Evolutionary conservation across 306 rosid genomes (phyloP), one percentile per base, ranked within the genome.

Genomic region (Heteromeles arbutifolia): DNA sequence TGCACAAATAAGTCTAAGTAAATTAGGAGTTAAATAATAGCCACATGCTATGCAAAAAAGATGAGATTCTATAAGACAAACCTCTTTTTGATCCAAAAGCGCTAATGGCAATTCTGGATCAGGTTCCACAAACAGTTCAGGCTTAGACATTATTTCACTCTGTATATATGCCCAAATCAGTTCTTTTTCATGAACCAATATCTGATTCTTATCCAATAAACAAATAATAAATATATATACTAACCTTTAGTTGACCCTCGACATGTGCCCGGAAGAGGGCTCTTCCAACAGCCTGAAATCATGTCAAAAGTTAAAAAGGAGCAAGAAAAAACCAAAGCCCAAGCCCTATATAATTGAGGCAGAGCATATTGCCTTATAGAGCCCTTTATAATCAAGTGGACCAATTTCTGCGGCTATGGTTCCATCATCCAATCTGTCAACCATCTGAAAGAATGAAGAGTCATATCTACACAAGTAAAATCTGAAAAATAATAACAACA

Each of bases 81-180:
- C 98, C 96, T 95, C 98, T 72, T 95, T 95, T 80, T 95, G 98
- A 83, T 95, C 98, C 92, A 95, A 81, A 78, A 95, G 90, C 22
- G 97, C 93, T 76, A 95, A 76, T 71, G 98, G 98, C 81, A 95
- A 85, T 34, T 89, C 90, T 8, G 96, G 98, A 82, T 95, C 98
- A 69, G 97, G 98, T 86, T 89, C 88, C 73, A 95, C 98, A 83
- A 90, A 95, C 79, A 84, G 92, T 85, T 92, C 98, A 11, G 98
- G 98, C 84, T 90, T 95, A 61, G 98, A 89, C 96, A 90, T 95
- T 81, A 95, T 95, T 86, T 95, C 98, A 59, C 97, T 92, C 98
- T 94, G 92, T 77, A 85, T 57, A 56, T 82, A 75, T 75, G 58
- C 74, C 82, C 59, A 29, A 76, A 74, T 85, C 67, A 87, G 80